phyloP scores from a whole-genome alignment of 345 rosid species.

The thale cress (Arabidopsis thaliana) region TAIR10.1 NC_003070.9:23361501-23362000 shows the following conservation, averaged over 20 bases:
- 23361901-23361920: background rate
- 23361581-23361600: constrained; percentile 13
- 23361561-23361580: constrained; percentile 22
- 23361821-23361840: constrained; percentile 3
- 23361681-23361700: constrained; percentile 21
- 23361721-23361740: constrained; percentile 29
- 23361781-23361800: constrained; percentile 4
- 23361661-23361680: background rate
- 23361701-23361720: background rate
- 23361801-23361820: constrained; percentile 19
- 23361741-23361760: background rate
- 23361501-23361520: background rate
- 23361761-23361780: constrained; percentile 24
- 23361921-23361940: background rate
- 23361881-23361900: background rate
- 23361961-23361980: constrained; percentile 13
- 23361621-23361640: constrained; percentile 9
- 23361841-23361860: constrained; percentile 8
- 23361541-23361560: too few species aligned
- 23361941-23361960: background rate
- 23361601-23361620: constrained; percentile 4
- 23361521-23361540: too few species aligned
- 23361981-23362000: constrained; percentile 26
- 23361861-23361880: constrained; percentile 27
- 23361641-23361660: constrained; percentile 13